Base-by-base conservation (phyloP, 2,329 filamentous ascomycete genomes). In the Coccinonectria pachysandricola region DNA sequence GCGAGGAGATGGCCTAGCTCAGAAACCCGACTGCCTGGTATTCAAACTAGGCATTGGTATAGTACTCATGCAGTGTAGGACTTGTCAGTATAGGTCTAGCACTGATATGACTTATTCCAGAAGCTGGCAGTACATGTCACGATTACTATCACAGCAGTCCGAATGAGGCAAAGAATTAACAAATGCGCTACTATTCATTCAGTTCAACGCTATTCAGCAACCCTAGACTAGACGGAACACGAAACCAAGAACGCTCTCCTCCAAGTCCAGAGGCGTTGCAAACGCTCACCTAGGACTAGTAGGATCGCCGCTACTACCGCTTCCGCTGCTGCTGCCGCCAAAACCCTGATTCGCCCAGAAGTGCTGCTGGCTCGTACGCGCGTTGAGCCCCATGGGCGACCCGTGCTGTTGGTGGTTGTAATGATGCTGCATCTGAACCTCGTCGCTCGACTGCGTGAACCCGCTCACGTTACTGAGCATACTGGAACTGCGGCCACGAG, bases 391-490 rank as follows among this genome's bases (percentile, higher is more conserved):
- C n/a, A n/a, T n/a, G n/a, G n/a, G n/a, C n/a, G n/a, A n/a, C 26
- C 26, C 32, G 21, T 40, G 30, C 12, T 31, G 35, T 14, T 39
- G 26, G 17, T 34, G 25, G 10, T 43, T 35, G 28, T 44, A 37
- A 6, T 43, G 31, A 9, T 43, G 43, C 8, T 48, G 49, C 15
- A 33, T 36, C n/a, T 45, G 33, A 12, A 68, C 68, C 22, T 66
- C 69, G 24, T 59, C 60, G 39, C 67, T 75, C 10, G 65, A 71
- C 52, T 77, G 71, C 6, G 74, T 79, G 41, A 78, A 75, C 12
- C 73, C 72, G n/a, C 71, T 76, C 3, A 78, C 58, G 41, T 76
- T 68, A 43, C 72, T 77, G 3, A 79, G 64, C 74, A 79, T 79
- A 31, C 71, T 76, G 7, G 71, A 76, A 15, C 72, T 77, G 24